Conservation (phyloP, 306 rosid species). For the Sophora flavescens region DNA sequence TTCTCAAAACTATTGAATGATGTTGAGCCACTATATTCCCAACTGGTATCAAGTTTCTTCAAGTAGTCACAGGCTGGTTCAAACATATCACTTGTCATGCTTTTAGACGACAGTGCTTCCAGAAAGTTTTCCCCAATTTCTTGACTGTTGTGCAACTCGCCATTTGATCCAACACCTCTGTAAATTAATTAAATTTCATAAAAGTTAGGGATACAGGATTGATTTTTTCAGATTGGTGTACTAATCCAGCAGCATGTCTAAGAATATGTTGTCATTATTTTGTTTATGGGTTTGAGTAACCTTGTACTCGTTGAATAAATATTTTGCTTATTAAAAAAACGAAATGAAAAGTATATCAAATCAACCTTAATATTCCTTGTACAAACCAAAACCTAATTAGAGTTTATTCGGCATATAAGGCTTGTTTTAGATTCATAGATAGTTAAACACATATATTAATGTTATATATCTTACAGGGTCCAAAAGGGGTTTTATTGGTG, state of each 20-base stretch:
- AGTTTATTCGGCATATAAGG: no score
- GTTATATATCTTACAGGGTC: not conserved
- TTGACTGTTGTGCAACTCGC: slow-evolving; percentile 57
- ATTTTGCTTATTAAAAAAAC: no score
- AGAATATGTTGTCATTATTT: no score
- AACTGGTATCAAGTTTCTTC: slow-evolving; percentile 74
- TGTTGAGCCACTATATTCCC: slow-evolving; percentile 64
- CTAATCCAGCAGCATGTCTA: no score
- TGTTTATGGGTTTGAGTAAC: no score
- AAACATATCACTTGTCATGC: slow-evolving; percentile 56
- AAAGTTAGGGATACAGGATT: no score
- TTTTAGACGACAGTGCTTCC: slow-evolving; percentile 71
- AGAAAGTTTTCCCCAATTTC: slow-evolving; percentile 72
- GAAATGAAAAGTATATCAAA: slow-evolving; percentile 11
- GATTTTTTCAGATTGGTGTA: no score
- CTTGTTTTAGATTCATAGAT: slow-evolving; percentile 2
- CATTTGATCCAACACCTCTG: slow-evolving; percentile 73
- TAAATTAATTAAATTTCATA: slow-evolving; percentile 1
- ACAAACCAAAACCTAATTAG: not conserved
- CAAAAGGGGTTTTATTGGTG: not conserved
- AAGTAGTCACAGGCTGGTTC: slow-evolving; percentile 84
- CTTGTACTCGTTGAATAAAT: no score
- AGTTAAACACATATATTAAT: not conserved
- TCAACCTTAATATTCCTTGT: not conserved
- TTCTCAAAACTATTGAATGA: slow-evolving; percentile 65